These are phyloP conservation scores for Diplodia intermedia DNA, from an alignment of 2,329 filamentous ascomycete species.

Conservation along the genomic window DNA sequence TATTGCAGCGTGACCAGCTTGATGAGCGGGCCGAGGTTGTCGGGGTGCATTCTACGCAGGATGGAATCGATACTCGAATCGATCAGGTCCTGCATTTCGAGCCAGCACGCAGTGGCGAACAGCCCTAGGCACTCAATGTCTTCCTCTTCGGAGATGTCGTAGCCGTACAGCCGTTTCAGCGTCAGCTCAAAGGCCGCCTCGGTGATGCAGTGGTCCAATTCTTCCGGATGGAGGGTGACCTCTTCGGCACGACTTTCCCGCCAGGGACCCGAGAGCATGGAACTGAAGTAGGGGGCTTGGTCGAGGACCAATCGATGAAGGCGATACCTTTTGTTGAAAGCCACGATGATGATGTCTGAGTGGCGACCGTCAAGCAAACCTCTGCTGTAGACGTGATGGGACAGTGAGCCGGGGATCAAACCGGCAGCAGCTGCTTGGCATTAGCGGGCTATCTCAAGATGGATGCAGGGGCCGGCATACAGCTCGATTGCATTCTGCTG, in stretches of 20 bases:
- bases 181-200: slow-evolving; percentile 61
- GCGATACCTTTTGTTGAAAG: slow-evolving; percentile 60
- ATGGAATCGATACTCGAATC: slow-evolving; percentile 62
- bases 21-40: slow-evolving; percentile 58
- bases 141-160: slow-evolving; percentile 55
- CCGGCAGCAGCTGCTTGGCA: slow-evolving; percentile 5
- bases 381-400: slow-evolving; percentile 60
- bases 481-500: slow-evolving; percentile 45
- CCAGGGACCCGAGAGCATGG: slow-evolving; percentile 63
- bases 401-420: slow-evolving; percentile 52
- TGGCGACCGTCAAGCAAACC: slow-evolving; percentile 60
- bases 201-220: slow-evolving; percentile 62
- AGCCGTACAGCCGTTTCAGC: slow-evolving; percentile 62
- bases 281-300: slow-evolving; percentile 63
- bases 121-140: slow-evolving; percentile 61
- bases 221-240: slow-evolving; percentile 60
- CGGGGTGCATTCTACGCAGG: slow-evolving; percentile 61
- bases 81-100: slow-evolving; percentile 64
- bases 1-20: slow-evolving; percentile 63
- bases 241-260: slow-evolving; percentile 60
- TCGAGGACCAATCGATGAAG: slow-evolving; percentile 63
- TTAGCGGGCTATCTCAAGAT: slow-evolving; percentile 5
- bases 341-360: slow-evolving; percentile 61
- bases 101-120: slow-evolving; percentile 64
- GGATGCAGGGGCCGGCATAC: slow-evolving; percentile 34